Percentiles rank a stretch among this genome's conserved stretches.
Conservation (phyloP, 2,329 filamentous ascomycete genomes). For the Pseudopyricularia javanii region DNA sequence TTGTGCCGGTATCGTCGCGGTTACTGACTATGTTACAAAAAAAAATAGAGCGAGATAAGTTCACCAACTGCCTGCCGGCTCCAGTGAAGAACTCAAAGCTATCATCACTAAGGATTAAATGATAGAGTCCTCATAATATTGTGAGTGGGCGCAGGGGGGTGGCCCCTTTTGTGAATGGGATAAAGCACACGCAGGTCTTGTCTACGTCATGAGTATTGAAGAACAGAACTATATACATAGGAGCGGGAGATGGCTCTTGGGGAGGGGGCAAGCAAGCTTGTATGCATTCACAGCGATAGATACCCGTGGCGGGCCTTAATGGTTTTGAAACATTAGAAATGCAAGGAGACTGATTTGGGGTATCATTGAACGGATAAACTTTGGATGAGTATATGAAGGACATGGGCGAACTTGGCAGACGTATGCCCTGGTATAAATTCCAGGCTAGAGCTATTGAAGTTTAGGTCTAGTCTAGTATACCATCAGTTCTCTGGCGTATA, state of each 20-base stretch:
- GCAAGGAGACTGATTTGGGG: not conserved
- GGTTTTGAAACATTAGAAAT: not conserved
- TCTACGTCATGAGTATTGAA: not conserved
- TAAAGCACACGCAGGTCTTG: too few relatives aligned
- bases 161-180: not conserved
- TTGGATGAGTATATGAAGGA: too few relatives aligned
- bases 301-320: not conserved
- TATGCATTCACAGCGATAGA: not conserved
- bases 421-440: too few relatives aligned
- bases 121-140: not conserved
- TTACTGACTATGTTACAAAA: conserved; percentile 3
- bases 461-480: too few relatives aligned
- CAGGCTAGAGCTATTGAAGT: too few relatives aligned
- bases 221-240: not conserved
- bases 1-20: not conserved
- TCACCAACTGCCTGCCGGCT: conserved; percentile 41
- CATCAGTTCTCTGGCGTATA: too few relatives aligned
- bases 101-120: conserved; percentile 6
- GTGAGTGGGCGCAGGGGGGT: not conserved
- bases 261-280: not conserved
- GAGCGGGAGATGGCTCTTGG: not conserved
- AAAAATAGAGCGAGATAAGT: conserved; percentile 37
- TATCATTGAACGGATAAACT: too few relatives aligned
- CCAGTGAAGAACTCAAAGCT: conserved; percentile 34
- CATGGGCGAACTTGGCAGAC: too few relatives aligned